Conservation (phyloP, 2,329 filamentous ascomycete species). For the Fusarium redolens region DNA sequence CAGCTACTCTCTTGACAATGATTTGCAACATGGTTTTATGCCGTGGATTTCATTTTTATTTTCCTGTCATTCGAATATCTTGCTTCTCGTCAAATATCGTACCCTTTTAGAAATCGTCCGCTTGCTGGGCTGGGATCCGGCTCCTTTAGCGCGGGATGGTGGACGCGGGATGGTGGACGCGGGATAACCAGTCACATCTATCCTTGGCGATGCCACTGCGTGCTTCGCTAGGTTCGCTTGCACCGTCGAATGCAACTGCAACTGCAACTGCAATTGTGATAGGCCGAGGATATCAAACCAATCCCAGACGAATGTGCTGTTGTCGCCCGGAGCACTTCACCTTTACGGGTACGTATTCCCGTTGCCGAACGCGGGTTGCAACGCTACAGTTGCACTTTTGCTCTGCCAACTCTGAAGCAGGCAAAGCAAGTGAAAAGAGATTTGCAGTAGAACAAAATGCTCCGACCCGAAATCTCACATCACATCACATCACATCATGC, state of each 20-base stretch:
- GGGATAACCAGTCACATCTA: conserved; percentile 24
- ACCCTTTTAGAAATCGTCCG: background rate
- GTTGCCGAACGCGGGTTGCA: conserved; percentile 29
- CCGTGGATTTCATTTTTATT: background rate
- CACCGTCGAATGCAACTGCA: conserved; percentile 7
- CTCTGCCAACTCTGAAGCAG: background rate
- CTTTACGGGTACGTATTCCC: conserved; percentile 33
- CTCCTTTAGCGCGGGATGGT: conserved; percentile 21
- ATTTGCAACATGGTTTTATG: conserved; percentile 17
- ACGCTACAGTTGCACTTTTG: conserved; percentile 28
- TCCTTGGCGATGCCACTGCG: conserved; percentile 32
- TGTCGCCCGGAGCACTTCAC: conserved; percentile 30
- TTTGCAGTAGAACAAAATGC: background rate
- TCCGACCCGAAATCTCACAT: conserved; percentile 14
- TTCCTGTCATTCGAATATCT: background rate
- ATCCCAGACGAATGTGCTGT: conserved; percentile 17
- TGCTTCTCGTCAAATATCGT: conserved; percentile 1
- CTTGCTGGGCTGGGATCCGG: conserved; percentile 17
- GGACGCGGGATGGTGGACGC: conserved; percentile 9
- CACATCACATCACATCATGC: conserved; percentile 10
- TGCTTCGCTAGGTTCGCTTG: conserved; percentile 11
- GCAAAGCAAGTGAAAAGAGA: background rate
- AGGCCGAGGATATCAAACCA: conserved; percentile 16
- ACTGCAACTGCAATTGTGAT: conserved; percentile 15
- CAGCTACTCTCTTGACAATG: background rate